phyloP scores from a whole-genome alignment of 371 early-diverging fungal species.

The Syncephalastrum racemosum region DNA sequence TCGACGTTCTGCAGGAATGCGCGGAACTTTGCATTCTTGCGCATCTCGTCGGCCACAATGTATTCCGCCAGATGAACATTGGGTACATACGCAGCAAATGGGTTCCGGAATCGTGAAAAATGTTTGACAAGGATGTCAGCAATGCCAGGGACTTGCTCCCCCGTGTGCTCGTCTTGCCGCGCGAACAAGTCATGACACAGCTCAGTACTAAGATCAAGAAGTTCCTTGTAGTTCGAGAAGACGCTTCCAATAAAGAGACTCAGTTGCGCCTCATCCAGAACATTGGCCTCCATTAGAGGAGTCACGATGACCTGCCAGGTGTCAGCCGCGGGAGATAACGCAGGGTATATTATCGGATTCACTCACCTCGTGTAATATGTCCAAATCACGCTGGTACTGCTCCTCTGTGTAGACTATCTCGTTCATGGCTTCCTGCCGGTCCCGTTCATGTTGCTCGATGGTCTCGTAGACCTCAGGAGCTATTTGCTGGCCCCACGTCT shows the following conservation, averaged over 20 bases:
- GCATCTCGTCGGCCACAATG: constrained; percentile 53
- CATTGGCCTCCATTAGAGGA: constrained; percentile 10
- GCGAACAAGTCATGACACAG: constrained; percentile 60
- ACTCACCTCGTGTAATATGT: constrained; percentile 18
- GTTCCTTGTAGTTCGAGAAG: constrained; percentile 73
- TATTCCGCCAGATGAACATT: constrained; percentile 76
- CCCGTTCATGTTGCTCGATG: constrained; percentile 68
- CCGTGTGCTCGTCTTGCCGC: constrained; percentile 54
- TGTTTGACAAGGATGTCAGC: constrained; percentile 78
- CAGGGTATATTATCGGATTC: not conserved
- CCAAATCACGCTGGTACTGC: constrained; percentile 75
- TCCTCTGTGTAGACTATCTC: constrained; percentile 84
- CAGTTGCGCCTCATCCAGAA: constrained; percentile 49
- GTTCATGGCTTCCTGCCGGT: constrained; percentile 87
- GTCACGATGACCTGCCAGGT: constrained; percentile 10
- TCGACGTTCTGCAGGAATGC: constrained; percentile 19
- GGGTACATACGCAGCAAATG: constrained; percentile 79
- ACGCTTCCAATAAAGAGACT: constrained; percentile 71
- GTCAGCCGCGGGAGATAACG: not conserved
- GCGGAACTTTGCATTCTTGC: constrained; percentile 51
- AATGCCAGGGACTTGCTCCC: constrained; percentile 64
- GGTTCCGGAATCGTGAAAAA: constrained; percentile 61
- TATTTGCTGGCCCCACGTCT: constrained; percentile 57
- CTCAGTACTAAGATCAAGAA: constrained; percentile 64
- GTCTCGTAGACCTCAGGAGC: constrained; percentile 67